phyloP scores from a whole-genome alignment of 768 basidiomycete genomes.

The Daedaleopsis sinensis region DNA sequence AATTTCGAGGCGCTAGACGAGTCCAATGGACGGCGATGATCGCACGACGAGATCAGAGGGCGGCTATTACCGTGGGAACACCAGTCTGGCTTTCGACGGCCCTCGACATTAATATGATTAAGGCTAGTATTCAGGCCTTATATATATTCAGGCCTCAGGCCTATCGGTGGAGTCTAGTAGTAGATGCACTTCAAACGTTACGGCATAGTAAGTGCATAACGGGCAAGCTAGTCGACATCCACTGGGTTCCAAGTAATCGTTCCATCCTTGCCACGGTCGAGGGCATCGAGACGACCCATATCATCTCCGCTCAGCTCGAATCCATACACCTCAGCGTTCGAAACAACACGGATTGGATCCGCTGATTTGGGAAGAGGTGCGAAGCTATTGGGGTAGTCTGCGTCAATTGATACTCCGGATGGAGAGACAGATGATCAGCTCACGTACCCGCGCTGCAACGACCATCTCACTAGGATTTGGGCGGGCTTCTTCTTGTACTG shows the following conservation, averaged over 20 bases:
- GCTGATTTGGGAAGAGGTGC: conserved; percentile 55
- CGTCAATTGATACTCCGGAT: not conserved
- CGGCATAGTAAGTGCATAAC: too few relatives aligned
- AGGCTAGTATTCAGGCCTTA: too few relatives aligned
- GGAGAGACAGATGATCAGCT: too few relatives aligned
- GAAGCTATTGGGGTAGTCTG: conserved; percentile 33
- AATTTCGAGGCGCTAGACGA: too few relatives aligned
- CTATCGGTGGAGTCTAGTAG: too few relatives aligned
- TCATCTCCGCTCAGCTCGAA: conserved; percentile 48
- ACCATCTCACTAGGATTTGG: conserved; percentile 91
- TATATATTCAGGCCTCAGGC: too few relatives aligned
- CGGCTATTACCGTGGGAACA: too few relatives aligned
- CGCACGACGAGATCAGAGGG: too few relatives aligned
- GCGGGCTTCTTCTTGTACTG: conserved; percentile 65
- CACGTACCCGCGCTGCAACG: conserved; percentile 64
- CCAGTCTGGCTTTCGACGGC: too few relatives aligned
- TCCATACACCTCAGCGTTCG: conserved; percentile 50
- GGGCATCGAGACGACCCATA: conserved; percentile 44
- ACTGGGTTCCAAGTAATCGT: conserved; percentile 54
- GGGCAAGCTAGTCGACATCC: conserved; percentile 30
- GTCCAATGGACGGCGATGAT: too few relatives aligned
- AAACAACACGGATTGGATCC: conserved; percentile 42
- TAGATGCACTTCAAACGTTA: too few relatives aligned
- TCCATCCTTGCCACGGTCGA: conserved; percentile 49
- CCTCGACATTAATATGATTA: too few relatives aligned